phyloP scores from a whole-genome alignment of 495 filamentous ascomycete genomes.

The Penicillium macrosclerotiorum region DNA sequence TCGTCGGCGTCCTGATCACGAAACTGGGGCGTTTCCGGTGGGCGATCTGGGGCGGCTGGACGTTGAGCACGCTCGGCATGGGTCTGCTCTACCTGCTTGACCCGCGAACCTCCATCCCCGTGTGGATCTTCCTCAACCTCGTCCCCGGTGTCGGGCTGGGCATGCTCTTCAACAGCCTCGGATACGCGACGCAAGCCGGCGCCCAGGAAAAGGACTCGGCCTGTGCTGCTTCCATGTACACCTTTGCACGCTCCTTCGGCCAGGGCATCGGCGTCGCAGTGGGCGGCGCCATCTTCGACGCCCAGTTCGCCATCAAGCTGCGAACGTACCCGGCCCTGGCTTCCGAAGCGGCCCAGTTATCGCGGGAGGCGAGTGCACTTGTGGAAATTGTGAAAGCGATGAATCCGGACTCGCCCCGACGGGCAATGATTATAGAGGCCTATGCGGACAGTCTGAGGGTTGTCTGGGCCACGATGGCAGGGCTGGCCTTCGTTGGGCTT shows the following conservation, averaged over 20 bases:
- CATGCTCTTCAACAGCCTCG: conserved; percentile 49
- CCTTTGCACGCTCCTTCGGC: conserved; percentile 55
- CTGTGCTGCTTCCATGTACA: conserved; percentile 56
- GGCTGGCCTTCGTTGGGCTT: too few species aligned
- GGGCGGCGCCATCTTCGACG: conserved; percentile 58
- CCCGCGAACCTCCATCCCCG: conserved; percentile 34
- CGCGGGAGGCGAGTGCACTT: too few species aligned
- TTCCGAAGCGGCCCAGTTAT: neutral
- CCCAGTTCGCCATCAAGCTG: conserved; percentile 36
- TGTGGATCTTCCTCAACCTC: conserved; percentile 53
- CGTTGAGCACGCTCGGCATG: conserved; percentile 40
- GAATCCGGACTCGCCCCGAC: too few species aligned
- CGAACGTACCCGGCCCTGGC: conserved; percentile 30
- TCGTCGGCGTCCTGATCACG: conserved; percentile 44
- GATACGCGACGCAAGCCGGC: conserved; percentile 52
- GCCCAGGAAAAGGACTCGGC: conserved; percentile 47
- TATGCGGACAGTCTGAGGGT: too few species aligned
- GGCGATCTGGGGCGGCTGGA: conserved; percentile 56
- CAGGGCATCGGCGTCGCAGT: conserved; percentile 61
- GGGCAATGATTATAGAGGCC: too few species aligned
- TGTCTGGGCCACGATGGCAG: too few species aligned
- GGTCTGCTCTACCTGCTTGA: conserved; percentile 48
- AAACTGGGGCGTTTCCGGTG: conserved; percentile 50
- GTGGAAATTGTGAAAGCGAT: too few species aligned
- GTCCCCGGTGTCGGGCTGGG: conserved; percentile 53